Percentiles rank a stretch among this genome's conserved stretches.
These are phyloP conservation scores for Malassezia sp. DNA, from an alignment of 1,284 basidiomycete species.

Conservation along the genomic window DNA sequence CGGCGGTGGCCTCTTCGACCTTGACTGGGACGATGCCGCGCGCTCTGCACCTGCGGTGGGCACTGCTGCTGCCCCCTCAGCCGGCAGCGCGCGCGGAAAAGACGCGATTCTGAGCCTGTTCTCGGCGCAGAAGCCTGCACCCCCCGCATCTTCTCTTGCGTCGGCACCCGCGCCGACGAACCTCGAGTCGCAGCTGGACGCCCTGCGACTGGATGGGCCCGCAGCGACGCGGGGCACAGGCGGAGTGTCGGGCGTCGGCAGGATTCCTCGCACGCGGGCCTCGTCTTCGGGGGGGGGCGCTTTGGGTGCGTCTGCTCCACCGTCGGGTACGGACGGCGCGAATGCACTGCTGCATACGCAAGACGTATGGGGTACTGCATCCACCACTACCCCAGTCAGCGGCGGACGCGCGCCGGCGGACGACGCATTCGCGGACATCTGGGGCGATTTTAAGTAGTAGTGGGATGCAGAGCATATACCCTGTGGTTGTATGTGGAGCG, in stretches of 20 bases:
- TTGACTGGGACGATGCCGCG: conserved; percentile 57
- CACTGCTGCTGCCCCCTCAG: too few relatives aligned
- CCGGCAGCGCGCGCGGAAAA: conserved; percentile 52
- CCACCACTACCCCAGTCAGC: background rate
- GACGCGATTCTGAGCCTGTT: conserved; percentile 78
- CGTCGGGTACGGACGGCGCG: too few relatives aligned
- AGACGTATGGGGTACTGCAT: conserved; percentile 27
- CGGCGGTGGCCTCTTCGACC: conserved; percentile 64
- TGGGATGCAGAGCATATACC: conserved; percentile 2
- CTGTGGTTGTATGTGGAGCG: too few relatives aligned
- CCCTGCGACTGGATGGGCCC: too few relatives aligned
- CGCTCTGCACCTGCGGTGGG: background rate
- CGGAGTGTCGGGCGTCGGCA: too few relatives aligned
- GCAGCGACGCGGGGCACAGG: too few relatives aligned
- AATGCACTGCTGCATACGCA: conserved; percentile 33
- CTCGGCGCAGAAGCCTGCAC: conserved; percentile 9
- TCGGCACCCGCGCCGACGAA: too few relatives aligned
- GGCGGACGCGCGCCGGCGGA: conserved; percentile 10
- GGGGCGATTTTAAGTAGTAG: conserved; percentile 42
- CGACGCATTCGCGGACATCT: conserved; percentile 45
- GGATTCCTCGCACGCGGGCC: too few relatives aligned
- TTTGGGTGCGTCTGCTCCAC: background rate
- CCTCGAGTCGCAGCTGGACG: conserved; percentile 1
- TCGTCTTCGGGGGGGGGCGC: too few relatives aligned
- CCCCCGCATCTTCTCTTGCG: conserved; percentile 1